Conservation (phyloP, 2,329 filamentous ascomycete genomes). For the Sporothrix schenckii region DNA sequence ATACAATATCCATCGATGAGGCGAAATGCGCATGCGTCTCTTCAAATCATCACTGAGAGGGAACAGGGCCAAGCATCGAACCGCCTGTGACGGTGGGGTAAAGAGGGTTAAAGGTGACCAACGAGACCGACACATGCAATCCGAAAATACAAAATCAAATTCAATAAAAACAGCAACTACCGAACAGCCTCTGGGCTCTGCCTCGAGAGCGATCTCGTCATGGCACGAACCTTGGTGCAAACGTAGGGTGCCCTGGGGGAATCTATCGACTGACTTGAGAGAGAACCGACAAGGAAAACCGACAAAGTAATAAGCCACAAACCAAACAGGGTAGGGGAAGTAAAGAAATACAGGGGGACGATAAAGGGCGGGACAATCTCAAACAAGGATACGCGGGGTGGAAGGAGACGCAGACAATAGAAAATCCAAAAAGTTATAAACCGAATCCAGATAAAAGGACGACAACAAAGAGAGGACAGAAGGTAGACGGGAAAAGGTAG, state of each 20-base stretch:
- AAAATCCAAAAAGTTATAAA: constrained; percentile 5
- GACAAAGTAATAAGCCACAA: background rate
- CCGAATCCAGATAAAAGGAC: background rate
- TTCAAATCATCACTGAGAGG: background rate
- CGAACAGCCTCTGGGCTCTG: constrained; percentile 28
- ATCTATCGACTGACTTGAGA: constrained; percentile 33
- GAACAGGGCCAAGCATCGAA: background rate
- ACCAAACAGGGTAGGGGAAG: background rate
- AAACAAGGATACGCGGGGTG: constrained; percentile 6
- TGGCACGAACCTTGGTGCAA: constrained; percentile 24
- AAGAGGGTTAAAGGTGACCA: background rate
- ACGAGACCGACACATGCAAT: background rate
- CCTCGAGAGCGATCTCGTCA: constrained; percentile 33
- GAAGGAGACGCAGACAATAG: background rate
- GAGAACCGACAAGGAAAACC: constrained; percentile 14
- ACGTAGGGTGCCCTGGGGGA: constrained; percentile 32
- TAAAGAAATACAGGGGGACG: background rate
- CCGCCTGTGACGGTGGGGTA: background rate
- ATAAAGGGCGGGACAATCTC: constrained; percentile 4
- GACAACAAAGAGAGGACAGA: background rate
- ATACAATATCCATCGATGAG: background rate
- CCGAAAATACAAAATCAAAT: background rate
- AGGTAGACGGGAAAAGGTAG: background rate
- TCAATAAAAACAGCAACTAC: constrained; percentile 28
- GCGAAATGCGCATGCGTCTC: background rate